These are phyloP conservation scores for Arachnomyces sp. DNA, from an alignment of 2,329 filamentous ascomycete genomes.

Conservation along the genomic window DNA sequence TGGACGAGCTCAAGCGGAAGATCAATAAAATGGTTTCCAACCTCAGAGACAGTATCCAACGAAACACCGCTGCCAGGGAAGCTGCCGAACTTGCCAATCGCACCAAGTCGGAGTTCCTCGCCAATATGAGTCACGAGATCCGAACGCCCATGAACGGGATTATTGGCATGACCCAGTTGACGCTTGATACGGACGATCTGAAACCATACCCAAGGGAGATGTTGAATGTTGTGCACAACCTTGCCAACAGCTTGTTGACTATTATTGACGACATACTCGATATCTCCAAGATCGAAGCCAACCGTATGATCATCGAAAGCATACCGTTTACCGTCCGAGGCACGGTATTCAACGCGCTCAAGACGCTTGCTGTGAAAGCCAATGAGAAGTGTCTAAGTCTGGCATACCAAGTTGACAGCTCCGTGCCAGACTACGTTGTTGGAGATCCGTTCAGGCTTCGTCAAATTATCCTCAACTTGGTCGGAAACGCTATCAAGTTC, in stretches of 20 bases:
- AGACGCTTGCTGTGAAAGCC: slow-evolving; percentile 92
- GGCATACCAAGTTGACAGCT: slow-evolving; percentile 86
- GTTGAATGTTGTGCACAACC: slow-evolving; percentile 94
- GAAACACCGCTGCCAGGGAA: slow-evolving; percentile 91
- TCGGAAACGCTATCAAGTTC: slow-evolving; percentile 98
- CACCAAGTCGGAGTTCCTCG: slow-evolving; percentile 96
- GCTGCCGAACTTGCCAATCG: slow-evolving; percentile 94
- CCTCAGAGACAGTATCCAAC: slow-evolving; percentile 87
- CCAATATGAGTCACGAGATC: slow-evolving; percentile 99
- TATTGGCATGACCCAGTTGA: slow-evolving; percentile 95
- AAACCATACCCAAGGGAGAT: slow-evolving; percentile 95
- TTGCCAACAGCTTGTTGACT: slow-evolving; percentile 90
- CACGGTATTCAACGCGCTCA: slow-evolving; percentile 93
- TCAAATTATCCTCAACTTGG: slow-evolving; percentile 93
- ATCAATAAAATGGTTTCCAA: slow-evolving; percentile 99
- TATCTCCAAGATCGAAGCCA: slow-evolving; percentile 76
- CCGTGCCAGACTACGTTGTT: slow-evolving; percentile 88
- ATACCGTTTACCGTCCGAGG: slow-evolving; percentile 92
- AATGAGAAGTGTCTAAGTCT: slow-evolving; percentile 92
- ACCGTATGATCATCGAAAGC: slow-evolving; percentile 96
- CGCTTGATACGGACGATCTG: slow-evolving; percentile 86
- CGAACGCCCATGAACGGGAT: slow-evolving; percentile 96
- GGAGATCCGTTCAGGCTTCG: slow-evolving; percentile 93
- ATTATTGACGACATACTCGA: slow-evolving; percentile 80
- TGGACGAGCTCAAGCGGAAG: slow-evolving; percentile 98